Evolutionary conservation across 768 basidiomycete species (phyloP).

Genomic region (Mycena belliarum): DNA sequence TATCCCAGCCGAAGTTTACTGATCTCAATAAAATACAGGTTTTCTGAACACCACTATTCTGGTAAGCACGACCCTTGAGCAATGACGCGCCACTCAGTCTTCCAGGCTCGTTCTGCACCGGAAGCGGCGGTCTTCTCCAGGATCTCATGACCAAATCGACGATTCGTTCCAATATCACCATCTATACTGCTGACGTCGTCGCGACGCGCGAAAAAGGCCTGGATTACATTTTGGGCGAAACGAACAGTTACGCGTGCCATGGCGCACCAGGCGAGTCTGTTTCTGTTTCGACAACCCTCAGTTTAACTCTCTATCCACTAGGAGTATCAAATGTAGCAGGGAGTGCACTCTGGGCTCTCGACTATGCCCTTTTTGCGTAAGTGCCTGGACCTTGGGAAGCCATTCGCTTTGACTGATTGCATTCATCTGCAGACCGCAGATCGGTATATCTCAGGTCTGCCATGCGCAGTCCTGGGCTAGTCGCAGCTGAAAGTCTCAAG

Average conservation of each 20-base stretch:
- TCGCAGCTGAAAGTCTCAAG: constrained; percentile 19
- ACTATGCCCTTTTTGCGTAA: constrained; percentile 61
- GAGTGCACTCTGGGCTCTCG: constrained; percentile 59
- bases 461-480: background rate
- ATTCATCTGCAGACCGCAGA: constrained; percentile 35
- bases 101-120: constrained; percentile 60
- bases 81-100: background rate
- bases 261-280: constrained; percentile 24
- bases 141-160: constrained; percentile 66
- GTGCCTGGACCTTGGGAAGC: constrained; percentile 8
- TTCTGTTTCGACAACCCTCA: too few relatives aligned
- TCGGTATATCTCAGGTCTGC: constrained; percentile 43
- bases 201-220: constrained; percentile 48
- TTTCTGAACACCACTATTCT: constrained; percentile 55
- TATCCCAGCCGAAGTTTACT: background rate
- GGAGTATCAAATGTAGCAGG: constrained; percentile 69
- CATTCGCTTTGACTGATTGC: background rate
- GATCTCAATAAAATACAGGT: constrained; percentile 17
- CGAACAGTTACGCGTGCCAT: constrained; percentile 53
- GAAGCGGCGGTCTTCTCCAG: constrained; percentile 52
- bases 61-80: background rate
- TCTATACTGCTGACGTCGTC: constrained; percentile 52
- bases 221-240: constrained; percentile 63
- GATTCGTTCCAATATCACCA: constrained; percentile 55
- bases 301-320: background rate